phyloP scores from a whole-genome alignment of 1,284 basidiomycete species.

The Tausonia pullulans region DNA sequence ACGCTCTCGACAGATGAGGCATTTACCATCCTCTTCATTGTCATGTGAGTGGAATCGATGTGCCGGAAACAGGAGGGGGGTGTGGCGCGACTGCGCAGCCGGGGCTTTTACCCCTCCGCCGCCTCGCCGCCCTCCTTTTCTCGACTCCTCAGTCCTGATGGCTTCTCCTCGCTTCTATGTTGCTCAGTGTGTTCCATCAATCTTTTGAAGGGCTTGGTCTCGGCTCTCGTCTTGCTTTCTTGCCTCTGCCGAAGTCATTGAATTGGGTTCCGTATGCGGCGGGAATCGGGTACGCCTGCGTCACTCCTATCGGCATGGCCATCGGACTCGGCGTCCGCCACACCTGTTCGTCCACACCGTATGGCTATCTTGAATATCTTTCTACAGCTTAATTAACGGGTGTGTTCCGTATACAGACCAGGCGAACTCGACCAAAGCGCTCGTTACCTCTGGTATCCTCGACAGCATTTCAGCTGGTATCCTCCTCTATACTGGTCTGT shows the following conservation, averaged over 20 bases:
- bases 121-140: background rate
- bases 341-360: background rate
- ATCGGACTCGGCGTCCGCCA: constrained; percentile 10
- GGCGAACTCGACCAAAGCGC: constrained; percentile 59
- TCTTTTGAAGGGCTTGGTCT: constrained; percentile 85
- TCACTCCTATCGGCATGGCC: constrained; percentile 59
- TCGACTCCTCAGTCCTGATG: background rate
- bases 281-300: constrained; percentile 60
- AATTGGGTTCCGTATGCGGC: constrained; percentile 53
- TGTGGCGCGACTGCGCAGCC: background rate
- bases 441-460: constrained; percentile 69
- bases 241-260: constrained; percentile 51
- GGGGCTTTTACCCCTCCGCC: background rate
- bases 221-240: constrained; percentile 63
- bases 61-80: background rate
- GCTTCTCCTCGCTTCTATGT: background rate
- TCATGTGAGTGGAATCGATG: constrained; percentile 66
- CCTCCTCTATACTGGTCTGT: constrained; percentile 63
- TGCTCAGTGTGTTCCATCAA: constrained; percentile 34
- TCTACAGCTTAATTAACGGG: constrained; percentile 46
- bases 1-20: constrained; percentile 58
- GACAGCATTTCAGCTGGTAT: constrained; percentile 82
- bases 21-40: constrained; percentile 66
- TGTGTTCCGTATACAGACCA: constrained; percentile 43
- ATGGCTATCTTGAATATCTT: background rate